Evolutionary conservation across 1,284 basidiomycete species (phyloP), one percentile per base, ranked within the genome.

Genomic region (Sutorius eximius): DNA sequence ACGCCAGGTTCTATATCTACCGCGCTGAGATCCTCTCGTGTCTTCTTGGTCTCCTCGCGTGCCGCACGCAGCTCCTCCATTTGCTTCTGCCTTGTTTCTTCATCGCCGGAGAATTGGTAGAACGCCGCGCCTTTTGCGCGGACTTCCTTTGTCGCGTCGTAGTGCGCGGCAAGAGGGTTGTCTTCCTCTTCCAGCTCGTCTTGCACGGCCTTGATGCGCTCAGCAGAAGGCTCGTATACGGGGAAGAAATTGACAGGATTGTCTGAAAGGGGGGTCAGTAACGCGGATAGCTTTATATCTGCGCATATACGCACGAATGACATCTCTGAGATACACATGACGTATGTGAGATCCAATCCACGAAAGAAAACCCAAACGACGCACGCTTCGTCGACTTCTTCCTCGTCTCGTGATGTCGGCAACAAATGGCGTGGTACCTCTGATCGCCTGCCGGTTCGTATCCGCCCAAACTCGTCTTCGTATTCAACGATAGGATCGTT

Each of bases 81-180:
- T 72, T 97, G 87, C 51, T 75, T 73, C 58, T 73, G 72, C 33
- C 95, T 81, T 30, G 80, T 82, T 55, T 88, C 85, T 62, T 93
- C 90, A 64, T 96, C 91, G 1, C 71, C 79, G 3, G 91, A 90
- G 70, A 98, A 95, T 64, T 90, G 85, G 69, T 95, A 96, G 73
- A 90, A 92, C 0, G 84, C 95, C 1, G 95, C 94, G 33, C 91
- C 95, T 64, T 87, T 87, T n/a, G 87, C 82, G 9, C 95, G 88
- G 11, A 89, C 84, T 71, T 99, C 95, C 49, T 75, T 76, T 0
- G 82, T 78, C 0, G 92, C 80, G 69, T 98, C 91, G 70, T 94
- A 98, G 68, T 95, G 93, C 16, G 82, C 74, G 16, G 82, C 79
- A 4, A 91, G 78, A 0, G 89, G 86, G 53, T 84, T 87, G 50